These are phyloP conservation scores for Globisporangium megalacanthum DNA, from an alignment of 352 stramenopile genomes.

Conservation along the genomic window DNA sequence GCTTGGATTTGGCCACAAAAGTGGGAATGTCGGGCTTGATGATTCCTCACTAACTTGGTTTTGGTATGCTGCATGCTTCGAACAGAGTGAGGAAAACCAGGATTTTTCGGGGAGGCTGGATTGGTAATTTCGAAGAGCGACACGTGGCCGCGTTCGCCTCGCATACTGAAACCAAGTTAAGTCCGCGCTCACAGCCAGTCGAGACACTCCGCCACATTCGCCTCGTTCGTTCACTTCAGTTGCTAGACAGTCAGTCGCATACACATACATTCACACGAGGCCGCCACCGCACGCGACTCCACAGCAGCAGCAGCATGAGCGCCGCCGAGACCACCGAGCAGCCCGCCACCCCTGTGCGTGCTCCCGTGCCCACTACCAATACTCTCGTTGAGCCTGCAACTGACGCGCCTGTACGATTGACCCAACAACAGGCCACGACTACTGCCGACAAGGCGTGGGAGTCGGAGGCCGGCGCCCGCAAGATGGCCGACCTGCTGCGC, in stretches of 20 bases:
- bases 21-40: too few species aligned
- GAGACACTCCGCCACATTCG: not conserved
- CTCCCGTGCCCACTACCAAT: not conserved
- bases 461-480: slow-evolving; percentile 64
- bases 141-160: too few species aligned
- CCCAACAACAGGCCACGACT: slow-evolving; percentile 14
- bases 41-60: too few species aligned
- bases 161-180: too few species aligned
- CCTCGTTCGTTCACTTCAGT: slow-evolving; percentile 1
- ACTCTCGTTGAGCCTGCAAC: not conserved
- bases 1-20: too few species aligned
- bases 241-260: not conserved
- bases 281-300: too few species aligned
- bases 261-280: not conserved
- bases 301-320: slow-evolving; percentile 4
- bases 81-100: too few species aligned
- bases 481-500: slow-evolving; percentile 80
- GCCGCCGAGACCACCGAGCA: slow-evolving; percentile 1
- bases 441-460: slow-evolving; percentile 53
- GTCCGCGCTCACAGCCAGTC: too few species aligned
- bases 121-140: too few species aligned
- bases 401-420: not conserved
- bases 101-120: too few species aligned
- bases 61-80: too few species aligned
- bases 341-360: not conserved